phyloP scores from a whole-genome alignment of 2,329 filamentous ascomycete species.

The Xylariales sp. region DNA sequence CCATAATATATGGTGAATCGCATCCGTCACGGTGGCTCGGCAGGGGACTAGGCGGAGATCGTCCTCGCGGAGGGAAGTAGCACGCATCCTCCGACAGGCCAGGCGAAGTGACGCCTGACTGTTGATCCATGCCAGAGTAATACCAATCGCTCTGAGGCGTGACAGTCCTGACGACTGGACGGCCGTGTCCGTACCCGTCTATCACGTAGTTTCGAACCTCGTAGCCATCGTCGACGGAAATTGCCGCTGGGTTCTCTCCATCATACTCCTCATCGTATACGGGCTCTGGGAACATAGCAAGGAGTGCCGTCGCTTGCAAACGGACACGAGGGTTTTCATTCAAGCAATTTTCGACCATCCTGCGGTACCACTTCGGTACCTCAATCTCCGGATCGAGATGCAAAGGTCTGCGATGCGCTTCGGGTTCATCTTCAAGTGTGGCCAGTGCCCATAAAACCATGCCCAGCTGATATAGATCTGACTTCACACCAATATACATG shows the following conservation, averaged over 20 bases:
- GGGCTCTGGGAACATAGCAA: slow-evolving; percentile 59
- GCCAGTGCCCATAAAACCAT: slow-evolving; percentile 96
- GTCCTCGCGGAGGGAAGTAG: slow-evolving; percentile 44
- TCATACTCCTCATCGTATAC: slow-evolving; percentile 21
- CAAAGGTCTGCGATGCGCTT: slow-evolving; percentile 69
- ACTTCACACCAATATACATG: slow-evolving; percentile 98
- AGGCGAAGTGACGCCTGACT: slow-evolving; percentile 27
- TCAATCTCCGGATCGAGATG: slow-evolving; percentile 51
- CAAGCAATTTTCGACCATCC: slow-evolving; percentile 72
- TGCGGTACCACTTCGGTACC: slow-evolving; percentile 74
- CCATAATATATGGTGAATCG: slow-evolving; percentile 22
- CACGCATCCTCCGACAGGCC: slow-evolving; percentile 35
- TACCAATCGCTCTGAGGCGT: slow-evolving; percentile 41
- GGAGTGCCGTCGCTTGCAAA: slow-evolving; percentile 66
- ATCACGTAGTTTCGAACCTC: slow-evolving; percentile 35
- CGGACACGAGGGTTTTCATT: slow-evolving; percentile 68
- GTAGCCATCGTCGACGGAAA: slow-evolving; percentile 36
- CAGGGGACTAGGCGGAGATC: slow-evolving; percentile 49
- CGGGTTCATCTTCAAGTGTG: slow-evolving; percentile 84
- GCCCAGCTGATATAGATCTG: slow-evolving; percentile 89
- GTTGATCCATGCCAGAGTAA: slow-evolving; percentile 30
- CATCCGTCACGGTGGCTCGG: slow-evolving; percentile 37
- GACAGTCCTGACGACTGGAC: slow-evolving; percentile 34
- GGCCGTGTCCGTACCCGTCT: slow-evolving; percentile 28
- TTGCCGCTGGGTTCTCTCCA: slow-evolving; percentile 25